These are phyloP conservation scores for Gigaspora rosea DNA, from an alignment of 192 early-diverging fungal genomes.

Conservation along the genomic window DNA sequence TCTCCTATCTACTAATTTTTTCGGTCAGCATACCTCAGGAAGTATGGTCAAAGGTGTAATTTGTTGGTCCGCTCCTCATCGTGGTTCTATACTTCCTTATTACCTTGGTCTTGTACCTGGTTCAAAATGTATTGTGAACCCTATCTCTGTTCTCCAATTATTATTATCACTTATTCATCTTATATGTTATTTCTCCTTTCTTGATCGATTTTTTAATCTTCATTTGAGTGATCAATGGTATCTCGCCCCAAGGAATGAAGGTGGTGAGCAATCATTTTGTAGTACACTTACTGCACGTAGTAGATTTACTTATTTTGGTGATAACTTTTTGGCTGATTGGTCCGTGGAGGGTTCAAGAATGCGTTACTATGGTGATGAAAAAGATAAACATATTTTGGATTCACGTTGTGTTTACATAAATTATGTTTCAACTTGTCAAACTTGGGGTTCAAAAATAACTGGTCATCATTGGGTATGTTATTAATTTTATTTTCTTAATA, in stretches of 20 bases:
- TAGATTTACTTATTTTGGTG: slow-evolving; percentile 19
- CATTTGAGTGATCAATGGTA: slow-evolving; percentile 25
- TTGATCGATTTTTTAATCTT: slow-evolving; percentile 4
- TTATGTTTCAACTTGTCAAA: slow-evolving; percentile 9
- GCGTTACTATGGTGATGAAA: slow-evolving; percentile 17
- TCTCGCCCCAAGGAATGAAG: background rate
- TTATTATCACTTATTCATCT: slow-evolving; percentile 17
- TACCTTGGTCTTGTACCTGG: slow-evolving; percentile 27
- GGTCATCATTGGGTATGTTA: slow-evolving; percentile 20
- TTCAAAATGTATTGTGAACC: slow-evolving; percentile 9
- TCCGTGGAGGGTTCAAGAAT: slow-evolving; percentile 29
- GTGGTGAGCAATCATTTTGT: slow-evolving; percentile 23
- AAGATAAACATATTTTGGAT: slow-evolving; percentile 16
- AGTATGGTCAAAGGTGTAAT: slow-evolving; percentile 20
- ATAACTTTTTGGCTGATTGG: slow-evolving; percentile 32
- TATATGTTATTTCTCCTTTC: slow-evolving; percentile 17
- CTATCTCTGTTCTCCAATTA: slow-evolving; percentile 1
- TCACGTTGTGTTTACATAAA: slow-evolving; percentile 25
- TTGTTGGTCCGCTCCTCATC: slow-evolving; percentile 29
- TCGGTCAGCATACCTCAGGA: slow-evolving; percentile 19
- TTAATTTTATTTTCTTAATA: background rate
- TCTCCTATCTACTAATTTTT: slow-evolving; percentile 21
- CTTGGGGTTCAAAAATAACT: slow-evolving; percentile 23
- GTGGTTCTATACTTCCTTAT: slow-evolving; percentile 28
- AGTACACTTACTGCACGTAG: slow-evolving; percentile 18